Percentiles rank a stretch among this genome's conserved stretches.
phyloP scores from a whole-genome alignment of 345 rosid species.

The Isatis tinctoria region DNA sequence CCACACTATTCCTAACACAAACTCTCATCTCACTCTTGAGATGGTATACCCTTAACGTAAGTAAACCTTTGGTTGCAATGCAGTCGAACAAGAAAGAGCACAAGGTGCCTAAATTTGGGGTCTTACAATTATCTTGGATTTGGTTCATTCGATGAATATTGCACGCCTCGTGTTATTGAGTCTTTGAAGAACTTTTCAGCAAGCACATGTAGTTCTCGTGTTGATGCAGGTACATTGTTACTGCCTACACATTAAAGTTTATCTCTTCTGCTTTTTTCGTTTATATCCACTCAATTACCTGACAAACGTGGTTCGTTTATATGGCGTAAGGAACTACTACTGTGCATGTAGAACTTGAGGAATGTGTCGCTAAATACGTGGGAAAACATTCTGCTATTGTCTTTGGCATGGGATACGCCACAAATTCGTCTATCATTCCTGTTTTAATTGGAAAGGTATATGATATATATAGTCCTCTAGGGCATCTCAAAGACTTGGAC shows the following conservation, averaged over 20 bases:
- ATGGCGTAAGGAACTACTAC: constrained; percentile 59
- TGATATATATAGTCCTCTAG: too few relatives aligned
- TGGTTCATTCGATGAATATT: constrained; percentile 93
- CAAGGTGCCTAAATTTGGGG: constrained; percentile 87
- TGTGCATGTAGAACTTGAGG: constrained; percentile 79
- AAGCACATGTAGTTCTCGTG: constrained; percentile 83
- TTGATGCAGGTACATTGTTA: constrained; percentile 95
- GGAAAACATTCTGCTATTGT: constrained; percentile 91
- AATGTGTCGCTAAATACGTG: constrained; percentile 72
- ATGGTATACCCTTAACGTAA: too few relatives aligned
- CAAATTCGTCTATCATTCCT: constrained; percentile 88
- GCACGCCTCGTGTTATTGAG: constrained; percentile 86
- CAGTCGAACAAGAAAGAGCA: constrained; percentile 72
- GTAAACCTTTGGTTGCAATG: constrained; percentile 10
- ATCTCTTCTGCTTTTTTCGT: neutral
- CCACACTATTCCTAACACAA: too few relatives aligned
- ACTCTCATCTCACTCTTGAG: too few relatives aligned
- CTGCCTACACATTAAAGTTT: too few relatives aligned
- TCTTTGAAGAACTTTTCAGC: constrained; percentile 69
- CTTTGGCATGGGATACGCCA: constrained; percentile 84
- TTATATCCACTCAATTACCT: too few relatives aligned
- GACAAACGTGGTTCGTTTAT: neutral
- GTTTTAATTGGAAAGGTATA: constrained; percentile 85
- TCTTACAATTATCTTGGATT: constrained; percentile 98
- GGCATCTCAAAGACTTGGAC: too few relatives aligned